phyloP scores from a whole-genome alignment of 1,284 basidiomycete species.

The Thecaphora frezii region DNA sequence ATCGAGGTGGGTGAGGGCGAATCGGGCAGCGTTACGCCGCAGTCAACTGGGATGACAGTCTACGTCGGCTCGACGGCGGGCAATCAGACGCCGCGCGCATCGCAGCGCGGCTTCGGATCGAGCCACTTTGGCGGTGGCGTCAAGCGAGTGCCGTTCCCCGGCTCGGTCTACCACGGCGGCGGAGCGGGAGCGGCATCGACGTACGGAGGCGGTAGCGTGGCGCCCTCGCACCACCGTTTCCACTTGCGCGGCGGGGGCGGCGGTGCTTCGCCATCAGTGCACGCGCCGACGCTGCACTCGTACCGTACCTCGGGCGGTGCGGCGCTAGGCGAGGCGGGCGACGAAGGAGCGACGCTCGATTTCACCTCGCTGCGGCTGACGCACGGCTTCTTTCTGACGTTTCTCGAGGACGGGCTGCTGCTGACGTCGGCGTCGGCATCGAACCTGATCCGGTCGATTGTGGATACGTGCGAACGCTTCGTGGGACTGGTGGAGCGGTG shows the following conservation, averaged over 20 bases:
- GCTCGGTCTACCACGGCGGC: not conserved
- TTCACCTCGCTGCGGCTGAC: conserved; percentile 79
- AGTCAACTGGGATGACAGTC: not conserved
- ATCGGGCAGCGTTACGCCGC: not conserved
- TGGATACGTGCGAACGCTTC: conserved; percentile 80
- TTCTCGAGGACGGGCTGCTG: conserved; percentile 76
- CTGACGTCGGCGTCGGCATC: conserved; percentile 69
- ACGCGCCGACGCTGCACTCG: not conserved
- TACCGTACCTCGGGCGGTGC: not conserved
- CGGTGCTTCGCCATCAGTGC: not conserved
- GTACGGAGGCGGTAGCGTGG: not conserved
- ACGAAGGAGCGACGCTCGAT: conserved; percentile 61
- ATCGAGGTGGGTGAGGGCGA: too few species aligned
- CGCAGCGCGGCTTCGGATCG: not conserved
- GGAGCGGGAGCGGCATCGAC: too few species aligned
- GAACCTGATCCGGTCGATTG: conserved; percentile 68
- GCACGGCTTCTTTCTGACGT: conserved; percentile 77
- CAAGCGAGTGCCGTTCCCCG: not conserved
- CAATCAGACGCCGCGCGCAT: not conserved
- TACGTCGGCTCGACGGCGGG: not conserved
- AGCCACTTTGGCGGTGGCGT: too few species aligned
- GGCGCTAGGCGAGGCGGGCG: conserved; percentile 13
- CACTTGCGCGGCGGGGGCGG: not conserved
- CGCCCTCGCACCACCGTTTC: not conserved
- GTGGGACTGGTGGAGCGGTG: conserved; percentile 77